A percentile compares a stretch with the other conserved stretches of the same genome.
phyloP scores from a whole-genome alignment of 768 basidiomycete genomes.

The Cytidiella melzeri region DNA sequence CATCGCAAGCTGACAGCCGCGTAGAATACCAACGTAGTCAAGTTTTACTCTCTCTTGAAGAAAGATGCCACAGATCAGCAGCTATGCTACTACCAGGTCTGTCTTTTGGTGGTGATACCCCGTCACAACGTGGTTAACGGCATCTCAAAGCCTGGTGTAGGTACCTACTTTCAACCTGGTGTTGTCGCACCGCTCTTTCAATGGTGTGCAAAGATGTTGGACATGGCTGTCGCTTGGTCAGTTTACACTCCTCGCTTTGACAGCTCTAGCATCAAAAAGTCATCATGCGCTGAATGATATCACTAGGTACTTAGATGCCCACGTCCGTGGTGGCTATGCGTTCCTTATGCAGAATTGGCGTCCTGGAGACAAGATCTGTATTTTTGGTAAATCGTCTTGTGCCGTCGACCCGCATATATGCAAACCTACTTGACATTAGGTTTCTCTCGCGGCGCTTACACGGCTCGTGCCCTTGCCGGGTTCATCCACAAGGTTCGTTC shows the following conservation, averaged over 20 bases:
- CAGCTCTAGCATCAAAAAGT: too few relatives aligned
- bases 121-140: not conserved
- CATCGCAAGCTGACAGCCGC: not conserved
- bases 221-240: constrained; percentile 70
- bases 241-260: too few relatives aligned
- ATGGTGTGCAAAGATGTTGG: constrained; percentile 55
- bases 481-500: constrained; percentile 57
- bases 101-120: not conserved
- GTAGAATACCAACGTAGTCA: constrained; percentile 65
- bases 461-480: constrained; percentile 67
- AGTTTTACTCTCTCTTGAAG: constrained; percentile 55
- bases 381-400: constrained; percentile 47
- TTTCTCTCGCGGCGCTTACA: constrained; percentile 70
- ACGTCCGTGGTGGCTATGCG: constrained; percentile 70
- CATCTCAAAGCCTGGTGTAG: constrained; percentile 37
- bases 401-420: too few relatives aligned
- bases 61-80: constrained; percentile 37
- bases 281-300: not conserved
- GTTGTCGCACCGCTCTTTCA: constrained; percentile 56
- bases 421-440: too few relatives aligned
- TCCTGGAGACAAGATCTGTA: constrained; percentile 66
- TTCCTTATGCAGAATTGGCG: constrained; percentile 77
- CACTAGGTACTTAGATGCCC: constrained; percentile 58
- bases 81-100: constrained; percentile 50
- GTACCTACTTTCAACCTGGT: constrained; percentile 53